These are phyloP conservation scores for Wickerhamomyces strasburgensis DNA, from an alignment of 805 yeast species.

Conservation along the genomic window DNA sequence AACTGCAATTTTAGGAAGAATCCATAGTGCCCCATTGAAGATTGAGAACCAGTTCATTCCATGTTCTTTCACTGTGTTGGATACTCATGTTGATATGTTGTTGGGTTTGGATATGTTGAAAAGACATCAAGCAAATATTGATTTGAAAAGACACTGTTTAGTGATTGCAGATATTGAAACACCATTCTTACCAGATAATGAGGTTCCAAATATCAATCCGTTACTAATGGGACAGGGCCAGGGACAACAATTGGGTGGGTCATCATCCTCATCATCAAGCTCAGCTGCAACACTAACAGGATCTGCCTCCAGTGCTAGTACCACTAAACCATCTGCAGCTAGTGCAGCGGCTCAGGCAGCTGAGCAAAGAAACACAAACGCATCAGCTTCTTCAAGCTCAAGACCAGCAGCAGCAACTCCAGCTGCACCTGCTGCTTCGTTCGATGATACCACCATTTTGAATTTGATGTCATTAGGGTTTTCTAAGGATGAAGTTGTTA, in stretches of 20 bases:
- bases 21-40: constrained; percentile 83
- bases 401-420: constrained; percentile 6
- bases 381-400: constrained; percentile 7
- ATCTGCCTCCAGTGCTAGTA: neutral
- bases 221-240: too few relatives aligned
- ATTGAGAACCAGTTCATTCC: constrained; percentile 64
- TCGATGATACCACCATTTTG: constrained; percentile 34
- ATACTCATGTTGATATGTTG: constrained; percentile 66
- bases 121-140: constrained; percentile 80
- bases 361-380: constrained; percentile 10
- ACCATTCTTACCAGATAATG: constrained; percentile 66
- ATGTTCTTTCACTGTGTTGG: constrained; percentile 67
- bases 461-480: constrained; percentile 70
- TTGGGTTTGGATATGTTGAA: constrained; percentile 90
- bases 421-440: constrained; percentile 6
- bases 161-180: constrained; percentile 71
- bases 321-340: constrained; percentile 10
- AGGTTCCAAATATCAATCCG: constrained; percentile 41
- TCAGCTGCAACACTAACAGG: constrained; percentile 3
- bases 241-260: constrained; percentile 4
- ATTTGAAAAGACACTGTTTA: constrained; percentile 60
- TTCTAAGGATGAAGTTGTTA: constrained; percentile 52
- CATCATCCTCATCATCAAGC: constrained; percentile 7
- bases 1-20: constrained; percentile 70
- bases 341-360: constrained; percentile 21